Conservation (phyloP, 1,139 yeast genomes). For the Pichia sp. region DNA sequence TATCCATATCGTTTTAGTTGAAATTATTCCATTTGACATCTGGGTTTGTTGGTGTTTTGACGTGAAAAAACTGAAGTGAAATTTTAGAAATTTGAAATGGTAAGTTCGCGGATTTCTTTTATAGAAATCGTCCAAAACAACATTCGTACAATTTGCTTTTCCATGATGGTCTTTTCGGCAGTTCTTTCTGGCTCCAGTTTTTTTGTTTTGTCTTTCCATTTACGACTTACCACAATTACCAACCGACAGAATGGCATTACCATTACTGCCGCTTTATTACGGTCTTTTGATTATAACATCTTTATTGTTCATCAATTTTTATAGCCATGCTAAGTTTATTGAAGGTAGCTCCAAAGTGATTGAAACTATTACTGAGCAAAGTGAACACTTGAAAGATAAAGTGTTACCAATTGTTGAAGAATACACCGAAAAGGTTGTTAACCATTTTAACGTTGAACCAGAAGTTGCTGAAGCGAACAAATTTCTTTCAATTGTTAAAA, state of each 20-base stretch:
- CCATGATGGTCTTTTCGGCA: background rate
- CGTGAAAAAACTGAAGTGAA: too few relatives aligned
- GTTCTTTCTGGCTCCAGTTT: background rate
- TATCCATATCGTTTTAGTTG: background rate
- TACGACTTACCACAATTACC: background rate
- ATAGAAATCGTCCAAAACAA: too few relatives aligned
- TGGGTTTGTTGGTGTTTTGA: too few relatives aligned
- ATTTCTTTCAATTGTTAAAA: background rate
- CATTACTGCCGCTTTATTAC: constrained; percentile 7
- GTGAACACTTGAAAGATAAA: background rate
- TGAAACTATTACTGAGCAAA: background rate
- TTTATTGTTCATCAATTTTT: constrained; percentile 5
- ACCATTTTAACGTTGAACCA: background rate
- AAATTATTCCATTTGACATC: too few relatives aligned
- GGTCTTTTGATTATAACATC: constrained; percentile 8
- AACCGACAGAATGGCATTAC: constrained; percentile 4
- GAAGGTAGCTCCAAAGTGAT: constrained; percentile 4
- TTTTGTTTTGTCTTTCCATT: too few relatives aligned
- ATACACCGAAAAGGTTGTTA: background rate
- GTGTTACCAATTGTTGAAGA: background rate
- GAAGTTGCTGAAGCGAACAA: background rate
- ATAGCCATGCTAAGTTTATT: constrained; percentile 2
- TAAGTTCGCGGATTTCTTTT: too few relatives aligned
- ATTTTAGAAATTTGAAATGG: too few relatives aligned
- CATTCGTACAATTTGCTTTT: background rate